These are phyloP conservation scores for Parsonsia alboflavescens DNA, from an alignment of 257 asterid species.

Conservation along the genomic window DNA sequence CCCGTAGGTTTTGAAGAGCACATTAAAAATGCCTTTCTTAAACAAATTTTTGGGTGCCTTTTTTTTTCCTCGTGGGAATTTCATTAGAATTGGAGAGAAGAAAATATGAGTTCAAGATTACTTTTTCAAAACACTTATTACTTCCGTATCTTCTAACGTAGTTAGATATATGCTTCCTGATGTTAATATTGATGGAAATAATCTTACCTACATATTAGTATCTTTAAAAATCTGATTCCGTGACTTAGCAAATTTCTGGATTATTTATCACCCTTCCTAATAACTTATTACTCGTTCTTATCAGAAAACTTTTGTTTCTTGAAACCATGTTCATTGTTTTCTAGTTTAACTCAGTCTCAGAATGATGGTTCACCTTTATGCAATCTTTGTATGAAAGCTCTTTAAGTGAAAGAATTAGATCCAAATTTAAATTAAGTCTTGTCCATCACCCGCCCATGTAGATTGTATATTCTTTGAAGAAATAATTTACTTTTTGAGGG, in stretches of 20 bases:
- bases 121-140: neutral
- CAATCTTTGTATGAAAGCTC: neutral
- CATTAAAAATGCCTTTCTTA: too few species aligned
- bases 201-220: neutral
- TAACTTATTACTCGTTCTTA: neutral
- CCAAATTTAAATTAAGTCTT: neutral
- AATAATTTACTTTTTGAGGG: neutral
- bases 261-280: neutral
- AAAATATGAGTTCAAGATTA: neutral
- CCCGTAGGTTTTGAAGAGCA: too few species aligned
- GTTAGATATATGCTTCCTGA: neutral
- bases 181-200: neutral
- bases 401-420: neutral
- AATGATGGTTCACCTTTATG: neutral
- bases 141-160: neutral
- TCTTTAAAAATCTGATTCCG: neutral
- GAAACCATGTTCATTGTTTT: neutral
- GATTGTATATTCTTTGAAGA: neutral
- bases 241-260: neutral
- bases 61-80: too few species aligned
- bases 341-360: neutral
- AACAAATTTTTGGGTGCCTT: too few species aligned
- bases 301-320: neutral
- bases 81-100: neutral
- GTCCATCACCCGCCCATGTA: too few species aligned